Conservation (phyloP, 2,329 filamentous ascomycete genomes). For the Chrysoporthe deuterocubensis region DNA sequence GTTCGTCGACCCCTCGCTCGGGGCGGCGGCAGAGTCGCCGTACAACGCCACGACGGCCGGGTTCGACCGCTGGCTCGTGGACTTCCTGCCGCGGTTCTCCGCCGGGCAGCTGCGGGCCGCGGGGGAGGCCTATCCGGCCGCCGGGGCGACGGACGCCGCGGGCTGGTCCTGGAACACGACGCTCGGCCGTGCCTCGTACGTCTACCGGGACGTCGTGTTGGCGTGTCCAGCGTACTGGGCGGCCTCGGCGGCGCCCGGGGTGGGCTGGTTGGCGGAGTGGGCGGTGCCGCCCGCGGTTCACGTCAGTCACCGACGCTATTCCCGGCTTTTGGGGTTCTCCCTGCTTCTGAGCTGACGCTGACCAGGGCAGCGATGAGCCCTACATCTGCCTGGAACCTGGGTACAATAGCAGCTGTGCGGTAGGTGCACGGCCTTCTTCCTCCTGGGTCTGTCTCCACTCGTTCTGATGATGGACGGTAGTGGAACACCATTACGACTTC, state of each 20-base stretch:
- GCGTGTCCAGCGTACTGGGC: constrained; percentile 14
- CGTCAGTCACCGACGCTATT: background rate
- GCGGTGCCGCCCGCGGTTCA: constrained; percentile 4
- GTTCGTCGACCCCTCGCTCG: constrained; percentile 8
- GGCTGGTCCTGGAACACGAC: constrained; percentile 9
- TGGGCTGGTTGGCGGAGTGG: constrained; percentile 2
- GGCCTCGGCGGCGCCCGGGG: background rate
- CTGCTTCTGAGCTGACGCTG: background rate
- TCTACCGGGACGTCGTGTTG: constrained; percentile 12
- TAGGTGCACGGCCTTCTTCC: background rate
- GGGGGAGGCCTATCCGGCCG: background rate
- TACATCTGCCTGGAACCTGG: constrained; percentile 15
- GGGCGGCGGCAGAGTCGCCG: background rate
- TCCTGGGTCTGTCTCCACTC: background rate
- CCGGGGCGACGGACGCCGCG: background rate
- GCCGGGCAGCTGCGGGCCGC: background rate
- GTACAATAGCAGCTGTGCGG: constrained; percentile 10
- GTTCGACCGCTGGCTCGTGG: constrained; percentile 5
- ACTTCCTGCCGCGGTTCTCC: constrained; percentile 14
- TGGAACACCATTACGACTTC: constrained; percentile 6
- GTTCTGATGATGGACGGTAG: background rate
- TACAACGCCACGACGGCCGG: constrained; percentile 12
- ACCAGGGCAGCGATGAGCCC: constrained; percentile 15
- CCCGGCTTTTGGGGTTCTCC: too few species aligned
- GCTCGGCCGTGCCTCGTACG: background rate